phyloP scores from a whole-genome alignment of 768 basidiomycete species.

The Tylopilus plumbeoviolaceoides region DNA sequence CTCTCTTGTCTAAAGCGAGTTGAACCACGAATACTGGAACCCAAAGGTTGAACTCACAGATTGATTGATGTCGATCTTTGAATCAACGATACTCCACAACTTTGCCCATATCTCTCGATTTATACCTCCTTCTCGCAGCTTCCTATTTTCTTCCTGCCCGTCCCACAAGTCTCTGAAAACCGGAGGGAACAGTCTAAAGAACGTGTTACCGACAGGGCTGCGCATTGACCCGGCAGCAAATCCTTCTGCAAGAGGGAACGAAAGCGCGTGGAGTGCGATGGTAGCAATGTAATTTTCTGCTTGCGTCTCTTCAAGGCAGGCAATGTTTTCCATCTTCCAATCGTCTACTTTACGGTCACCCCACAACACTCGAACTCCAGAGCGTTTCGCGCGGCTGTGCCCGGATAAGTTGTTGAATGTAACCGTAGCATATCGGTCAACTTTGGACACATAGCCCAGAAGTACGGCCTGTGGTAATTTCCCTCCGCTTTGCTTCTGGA shows the following conservation, averaged over 20 bases:
- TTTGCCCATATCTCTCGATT: constrained; percentile 73
- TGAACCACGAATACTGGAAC: not conserved
- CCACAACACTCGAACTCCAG: constrained; percentile 72
- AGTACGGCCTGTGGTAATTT: constrained; percentile 76
- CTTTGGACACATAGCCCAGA: constrained; percentile 59
- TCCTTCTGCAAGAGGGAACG: constrained; percentile 58
- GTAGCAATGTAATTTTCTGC: constrained; percentile 91
- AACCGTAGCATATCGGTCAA: constrained; percentile 72
- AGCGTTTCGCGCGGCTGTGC: constrained; percentile 70
- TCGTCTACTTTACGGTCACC: constrained; percentile 51
- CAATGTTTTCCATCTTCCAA: constrained; percentile 83
- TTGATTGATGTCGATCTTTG: constrained; percentile 44
- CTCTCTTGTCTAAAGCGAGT: constrained; percentile 15
- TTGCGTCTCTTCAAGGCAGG: constrained; percentile 71
- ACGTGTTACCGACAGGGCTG: constrained; percentile 50
- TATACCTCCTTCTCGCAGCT: constrained; percentile 51
- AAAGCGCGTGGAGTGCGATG: constrained; percentile 76
- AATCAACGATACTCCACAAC: constrained; percentile 57
- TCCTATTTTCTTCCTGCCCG: constrained; percentile 69
- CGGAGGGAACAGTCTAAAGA: constrained; percentile 76
- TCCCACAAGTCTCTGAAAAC: constrained; percentile 90
- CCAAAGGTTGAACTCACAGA: constrained; percentile 36
- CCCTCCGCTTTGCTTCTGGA: constrained; percentile 82
- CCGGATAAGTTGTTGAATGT: constrained; percentile 65
- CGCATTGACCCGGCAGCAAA: constrained; percentile 52